Evolutionary conservation across 768 basidiomycete species (phyloP).

Genomic region (Tricholoma saponaceum): DNA sequence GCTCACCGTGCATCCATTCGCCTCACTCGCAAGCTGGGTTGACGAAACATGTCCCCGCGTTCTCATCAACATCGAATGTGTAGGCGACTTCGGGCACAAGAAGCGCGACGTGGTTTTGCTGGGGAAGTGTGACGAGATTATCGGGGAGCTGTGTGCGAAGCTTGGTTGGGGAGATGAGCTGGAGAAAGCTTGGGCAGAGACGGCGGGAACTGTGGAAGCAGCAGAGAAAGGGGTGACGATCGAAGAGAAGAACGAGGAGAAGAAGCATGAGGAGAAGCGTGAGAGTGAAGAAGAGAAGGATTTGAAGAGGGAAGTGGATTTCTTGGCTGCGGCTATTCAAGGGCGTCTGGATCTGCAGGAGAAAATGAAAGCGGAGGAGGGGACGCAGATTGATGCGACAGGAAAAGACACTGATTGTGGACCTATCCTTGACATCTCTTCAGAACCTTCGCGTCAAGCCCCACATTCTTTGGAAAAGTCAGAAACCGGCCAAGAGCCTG

Average conservation of each 20-base stretch:
- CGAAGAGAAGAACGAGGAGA: constrained; percentile 6
- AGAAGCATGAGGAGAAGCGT: constrained; percentile 3
- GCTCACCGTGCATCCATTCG: constrained; percentile 83
- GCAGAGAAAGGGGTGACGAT: constrained; percentile 4
- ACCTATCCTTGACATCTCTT: not conserved
- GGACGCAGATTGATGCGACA: not conserved
- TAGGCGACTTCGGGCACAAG: constrained; percentile 58
- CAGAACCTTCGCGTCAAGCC: not conserved
- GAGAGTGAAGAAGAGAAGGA: constrained; percentile 12
- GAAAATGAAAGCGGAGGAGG: not conserved
- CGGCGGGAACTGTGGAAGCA: constrained; percentile 23
- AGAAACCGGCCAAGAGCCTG: not conserved
- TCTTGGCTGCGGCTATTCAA: constrained; percentile 29
- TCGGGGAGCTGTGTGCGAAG: constrained; percentile 55
- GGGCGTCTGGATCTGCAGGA: constrained; percentile 24
- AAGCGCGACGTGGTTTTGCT: constrained; percentile 60
- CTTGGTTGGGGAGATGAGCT: constrained; percentile 76
- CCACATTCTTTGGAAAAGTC: not conserved
- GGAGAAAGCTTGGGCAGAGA: constrained; percentile 49
- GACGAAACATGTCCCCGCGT: constrained; percentile 61
- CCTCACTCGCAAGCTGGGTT: constrained; percentile 62
- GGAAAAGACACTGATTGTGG: not conserved
- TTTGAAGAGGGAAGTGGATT: constrained; percentile 27
- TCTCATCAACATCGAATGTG: constrained; percentile 84
- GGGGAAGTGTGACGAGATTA: constrained; percentile 68